Evolutionary conservation across 148 eudicot species (phyloP).

Genomic region (Nyssa sinensis): DNA sequence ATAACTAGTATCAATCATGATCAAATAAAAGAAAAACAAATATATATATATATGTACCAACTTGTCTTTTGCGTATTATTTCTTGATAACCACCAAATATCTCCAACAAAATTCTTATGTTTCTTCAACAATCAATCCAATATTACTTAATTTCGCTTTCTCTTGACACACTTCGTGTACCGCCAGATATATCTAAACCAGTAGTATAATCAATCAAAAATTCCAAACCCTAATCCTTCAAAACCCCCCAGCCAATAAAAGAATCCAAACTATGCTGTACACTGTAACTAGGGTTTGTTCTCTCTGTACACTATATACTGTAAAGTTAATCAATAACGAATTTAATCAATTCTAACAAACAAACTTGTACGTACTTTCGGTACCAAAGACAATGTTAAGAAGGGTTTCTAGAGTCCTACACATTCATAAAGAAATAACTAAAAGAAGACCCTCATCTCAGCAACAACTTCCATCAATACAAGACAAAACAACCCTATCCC

Average conservation of each 20-base stretch:
- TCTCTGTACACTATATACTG: constrained; percentile 16
- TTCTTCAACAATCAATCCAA: background rate
- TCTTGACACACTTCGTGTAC: background rate
- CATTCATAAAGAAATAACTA: constrained; percentile 4
- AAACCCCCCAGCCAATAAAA: constrained; percentile 4
- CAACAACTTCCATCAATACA: background rate
- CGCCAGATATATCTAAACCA: constrained; percentile 3
- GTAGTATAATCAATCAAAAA: constrained; percentile 2
- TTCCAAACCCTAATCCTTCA: background rate
- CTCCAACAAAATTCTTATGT: background rate
- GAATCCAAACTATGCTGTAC: constrained; percentile 20
- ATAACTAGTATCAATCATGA: constrained; percentile 35
- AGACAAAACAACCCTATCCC: background rate
- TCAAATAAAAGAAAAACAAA: constrained; percentile 16
- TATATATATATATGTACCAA: constrained; percentile 1
- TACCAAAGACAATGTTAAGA: background rate
- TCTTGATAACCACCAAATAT: constrained; percentile 7
- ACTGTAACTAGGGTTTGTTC: constrained; percentile 12
- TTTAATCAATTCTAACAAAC: constrained; percentile 5
- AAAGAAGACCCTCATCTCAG: constrained; percentile 5
- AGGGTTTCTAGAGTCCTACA: constrained; percentile 9
- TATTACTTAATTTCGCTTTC: constrained; percentile 4
- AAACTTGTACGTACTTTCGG: background rate
- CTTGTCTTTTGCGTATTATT: constrained; percentile 13
- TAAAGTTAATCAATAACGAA: constrained; percentile 6